These are phyloP conservation scores for Cryptococcus floricola DNA, from an alignment of 1,284 basidiomycete genomes.

Conservation along the genomic window DNA sequence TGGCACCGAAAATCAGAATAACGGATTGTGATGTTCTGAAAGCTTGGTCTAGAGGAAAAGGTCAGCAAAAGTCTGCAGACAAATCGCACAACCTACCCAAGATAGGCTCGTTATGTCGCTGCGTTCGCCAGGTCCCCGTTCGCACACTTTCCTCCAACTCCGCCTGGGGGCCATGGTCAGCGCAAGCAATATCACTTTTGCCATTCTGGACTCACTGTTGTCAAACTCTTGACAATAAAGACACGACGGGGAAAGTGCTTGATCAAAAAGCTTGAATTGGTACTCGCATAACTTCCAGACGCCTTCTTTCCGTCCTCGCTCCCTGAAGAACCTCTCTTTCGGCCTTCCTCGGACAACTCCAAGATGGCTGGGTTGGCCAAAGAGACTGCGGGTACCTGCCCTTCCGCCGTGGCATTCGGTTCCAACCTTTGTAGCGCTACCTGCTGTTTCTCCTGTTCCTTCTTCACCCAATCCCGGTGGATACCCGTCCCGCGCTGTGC, in stretches of 20 bases:
- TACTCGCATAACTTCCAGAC: conserved; percentile 57
- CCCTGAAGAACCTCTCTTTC: conserved; percentile 24
- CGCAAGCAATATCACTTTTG: background rate
- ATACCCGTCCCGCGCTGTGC: conserved; percentile 82
- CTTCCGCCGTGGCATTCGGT: background rate
- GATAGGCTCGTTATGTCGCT: conserved; percentile 84
- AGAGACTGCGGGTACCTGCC: conserved; percentile 3
- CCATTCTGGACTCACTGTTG: conserved; percentile 56
- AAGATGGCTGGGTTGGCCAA: conserved; percentile 26
- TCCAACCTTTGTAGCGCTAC: conserved; percentile 7
- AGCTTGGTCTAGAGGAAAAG: conserved; percentile 64
- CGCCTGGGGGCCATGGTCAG: conserved; percentile 50
- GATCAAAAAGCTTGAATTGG: conserved; percentile 56
- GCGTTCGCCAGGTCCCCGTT: conserved; percentile 83
- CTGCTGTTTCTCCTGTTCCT: conserved; percentile 48
- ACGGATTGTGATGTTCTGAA: conserved; percentile 82
- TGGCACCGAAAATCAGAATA: conserved; percentile 84
- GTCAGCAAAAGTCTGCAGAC: background rate
- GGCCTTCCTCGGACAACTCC: conserved; percentile 36
- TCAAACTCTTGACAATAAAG: conserved; percentile 88
- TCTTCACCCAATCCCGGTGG: conserved; percentile 72
- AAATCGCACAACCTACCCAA: conserved; percentile 45
- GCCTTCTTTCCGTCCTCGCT: conserved; percentile 41
- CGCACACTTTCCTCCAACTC: conserved; percentile 83
- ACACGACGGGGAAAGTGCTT: conserved; percentile 78